Evolutionary conservation across 768 basidiomycete species (phyloP).

Genomic region (Dentipellis sp.): DNA sequence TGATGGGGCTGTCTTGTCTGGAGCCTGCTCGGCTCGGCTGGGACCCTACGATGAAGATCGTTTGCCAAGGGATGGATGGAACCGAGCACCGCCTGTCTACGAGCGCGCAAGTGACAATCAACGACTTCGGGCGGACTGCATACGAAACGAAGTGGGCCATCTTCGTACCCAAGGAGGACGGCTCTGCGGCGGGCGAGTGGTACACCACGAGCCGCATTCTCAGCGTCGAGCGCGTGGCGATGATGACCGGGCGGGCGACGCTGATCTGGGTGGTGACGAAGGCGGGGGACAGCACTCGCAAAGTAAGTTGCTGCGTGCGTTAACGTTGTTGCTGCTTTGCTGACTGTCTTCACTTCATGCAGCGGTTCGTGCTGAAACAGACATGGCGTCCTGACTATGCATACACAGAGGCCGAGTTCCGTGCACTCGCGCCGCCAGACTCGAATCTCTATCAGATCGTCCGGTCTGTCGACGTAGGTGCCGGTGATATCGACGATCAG

Average conservation of each 20-base stretch:
- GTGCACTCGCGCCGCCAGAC: too few species aligned
- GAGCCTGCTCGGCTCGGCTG: neutral
- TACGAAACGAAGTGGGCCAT: neutral
- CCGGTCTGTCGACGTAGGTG: too few species aligned
- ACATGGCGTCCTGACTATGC: too few species aligned
- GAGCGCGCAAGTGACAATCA: neutral
- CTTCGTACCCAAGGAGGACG: neutral
- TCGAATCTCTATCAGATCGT: too few species aligned
- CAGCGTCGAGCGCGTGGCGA: neutral
- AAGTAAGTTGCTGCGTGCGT: neutral
- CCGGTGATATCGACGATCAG: too few species aligned
- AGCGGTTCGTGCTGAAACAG: too few species aligned
- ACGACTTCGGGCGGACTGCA: neutral
- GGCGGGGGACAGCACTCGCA: neutral
- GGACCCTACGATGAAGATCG: neutral
- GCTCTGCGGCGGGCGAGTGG: neutral
- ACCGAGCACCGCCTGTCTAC: neutral
- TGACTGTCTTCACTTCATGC: too few species aligned
- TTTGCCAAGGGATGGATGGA: neutral
- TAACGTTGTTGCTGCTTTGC: too few species aligned
- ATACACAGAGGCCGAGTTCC: too few species aligned
- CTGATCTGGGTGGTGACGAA: neutral
- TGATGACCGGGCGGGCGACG: neutral
- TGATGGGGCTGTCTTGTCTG: neutral
- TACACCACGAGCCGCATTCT: neutral